A percentile compares a stretch with the other conserved stretches of the same genome.
These are phyloP conservation scores for Pseudocercospora pini-densiflorae DNA, from an alignment of 2,329 filamentous ascomycete species.

Conservation along the genomic window DNA sequence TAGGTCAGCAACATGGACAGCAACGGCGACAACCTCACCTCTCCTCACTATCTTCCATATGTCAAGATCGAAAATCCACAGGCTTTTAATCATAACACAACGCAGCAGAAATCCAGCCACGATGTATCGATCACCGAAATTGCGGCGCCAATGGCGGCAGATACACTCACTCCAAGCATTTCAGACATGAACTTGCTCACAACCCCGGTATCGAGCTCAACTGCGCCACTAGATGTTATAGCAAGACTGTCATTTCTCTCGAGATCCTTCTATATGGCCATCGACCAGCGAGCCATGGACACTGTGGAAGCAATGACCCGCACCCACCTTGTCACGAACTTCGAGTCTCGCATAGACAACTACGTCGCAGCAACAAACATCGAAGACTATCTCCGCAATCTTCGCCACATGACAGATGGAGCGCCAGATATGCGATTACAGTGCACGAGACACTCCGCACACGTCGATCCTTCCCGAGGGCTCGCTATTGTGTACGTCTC, in stretches of 20 bases:
- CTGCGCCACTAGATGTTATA: not conserved
- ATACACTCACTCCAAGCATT: not conserved
- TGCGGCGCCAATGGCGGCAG: not conserved
- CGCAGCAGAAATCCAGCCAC: not conserved
- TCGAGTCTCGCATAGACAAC: constrained; percentile 2
- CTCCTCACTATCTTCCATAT: not conserved
- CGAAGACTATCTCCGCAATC: not conserved
- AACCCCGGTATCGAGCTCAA: not conserved
- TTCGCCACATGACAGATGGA: not conserved
- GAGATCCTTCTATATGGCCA: not conserved
- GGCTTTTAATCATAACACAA: not conserved
- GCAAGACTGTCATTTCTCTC: not conserved
- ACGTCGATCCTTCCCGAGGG: not conserved
- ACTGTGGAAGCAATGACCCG: not conserved
- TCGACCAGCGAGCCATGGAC: not conserved
- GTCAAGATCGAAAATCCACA: not conserved
- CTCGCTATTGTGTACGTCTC: not conserved
- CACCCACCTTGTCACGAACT: not conserved
- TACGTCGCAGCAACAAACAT: not conserved
- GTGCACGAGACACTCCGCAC: not conserved
- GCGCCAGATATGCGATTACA: not conserved
- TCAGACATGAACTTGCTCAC: not conserved
- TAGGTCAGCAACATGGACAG: not conserved
- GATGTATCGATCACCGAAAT: not conserved
- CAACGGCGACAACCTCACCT: no score